phyloP scores from a whole-genome alignment of 495 filamentous ascomycete species.

The Platismatia glauca region DNA sequence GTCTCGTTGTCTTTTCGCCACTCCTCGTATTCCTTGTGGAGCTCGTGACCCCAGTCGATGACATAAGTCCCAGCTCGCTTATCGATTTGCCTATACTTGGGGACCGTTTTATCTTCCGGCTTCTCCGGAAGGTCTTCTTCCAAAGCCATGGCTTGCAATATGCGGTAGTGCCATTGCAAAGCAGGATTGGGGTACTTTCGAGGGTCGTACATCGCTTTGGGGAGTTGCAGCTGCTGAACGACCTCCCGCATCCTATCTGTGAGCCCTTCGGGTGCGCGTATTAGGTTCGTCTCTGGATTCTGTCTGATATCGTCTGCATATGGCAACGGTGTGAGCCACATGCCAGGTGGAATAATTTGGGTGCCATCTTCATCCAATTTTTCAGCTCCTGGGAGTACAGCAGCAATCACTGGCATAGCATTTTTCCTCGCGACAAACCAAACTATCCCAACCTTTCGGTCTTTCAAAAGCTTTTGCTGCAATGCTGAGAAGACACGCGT shows the following conservation, averaged over 20 bases:
- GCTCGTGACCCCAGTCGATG: constrained; percentile 61
- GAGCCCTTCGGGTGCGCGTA: constrained; percentile 55
- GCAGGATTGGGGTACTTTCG: constrained; percentile 86
- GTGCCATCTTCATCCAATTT: constrained; percentile 55
- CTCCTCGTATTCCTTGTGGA: constrained; percentile 46
- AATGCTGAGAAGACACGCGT: constrained; percentile 88
- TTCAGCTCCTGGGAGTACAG: constrained; percentile 67
- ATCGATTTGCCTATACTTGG: constrained; percentile 74
- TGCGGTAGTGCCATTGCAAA: constrained; percentile 96
- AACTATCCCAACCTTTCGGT: constrained; percentile 69
- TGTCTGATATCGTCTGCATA: constrained; percentile 85
- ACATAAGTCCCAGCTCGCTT: constrained; percentile 77
- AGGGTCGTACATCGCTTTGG: constrained; percentile 74
- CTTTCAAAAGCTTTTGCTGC: constrained; percentile 72
- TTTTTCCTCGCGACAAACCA: constrained; percentile 86
- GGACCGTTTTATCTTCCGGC: constrained; percentile 74
- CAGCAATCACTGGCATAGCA: constrained; percentile 65
- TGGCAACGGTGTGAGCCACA: constrained; percentile 84
- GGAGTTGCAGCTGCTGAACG: constrained; percentile 81
- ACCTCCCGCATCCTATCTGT: constrained; percentile 74
- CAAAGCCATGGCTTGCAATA: constrained; percentile 83
- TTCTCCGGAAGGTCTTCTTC: constrained; percentile 83
- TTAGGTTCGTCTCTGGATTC: constrained; percentile 50
- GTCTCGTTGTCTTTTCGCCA: constrained; percentile 34
- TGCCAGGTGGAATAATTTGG: constrained; percentile 66